Evolutionary conservation across 371 early-diverging fungal genomes (phyloP).

Genomic region (Mortierella sp.): DNA sequence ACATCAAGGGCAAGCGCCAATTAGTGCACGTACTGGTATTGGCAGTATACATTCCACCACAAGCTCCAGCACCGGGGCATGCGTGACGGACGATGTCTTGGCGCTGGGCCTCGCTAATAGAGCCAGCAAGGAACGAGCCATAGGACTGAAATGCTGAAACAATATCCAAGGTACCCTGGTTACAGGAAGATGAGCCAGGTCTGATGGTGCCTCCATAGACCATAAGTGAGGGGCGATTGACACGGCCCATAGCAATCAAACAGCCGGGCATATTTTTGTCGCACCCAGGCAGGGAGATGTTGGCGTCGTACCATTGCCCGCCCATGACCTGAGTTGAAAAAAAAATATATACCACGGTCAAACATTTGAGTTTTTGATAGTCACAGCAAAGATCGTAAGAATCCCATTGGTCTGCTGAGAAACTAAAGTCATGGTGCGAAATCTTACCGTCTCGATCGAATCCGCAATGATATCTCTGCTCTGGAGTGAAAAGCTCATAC

Average conservation of each 20-base stretch:
- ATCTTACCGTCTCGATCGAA: slow-evolving; percentile 93
- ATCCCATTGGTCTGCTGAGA: slow-evolving; percentile 4
- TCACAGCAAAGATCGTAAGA: slow-evolving; percentile 3
- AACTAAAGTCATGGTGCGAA: background rate
- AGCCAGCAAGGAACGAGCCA: slow-evolving; percentile 91
- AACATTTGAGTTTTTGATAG: background rate
- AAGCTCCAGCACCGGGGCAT: slow-evolving; percentile 97
- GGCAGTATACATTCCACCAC: slow-evolving; percentile 99
- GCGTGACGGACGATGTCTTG: slow-evolving; percentile 88
- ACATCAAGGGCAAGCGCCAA: background rate
- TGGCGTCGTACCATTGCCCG: slow-evolving; percentile 97
- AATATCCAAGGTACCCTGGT: slow-evolving; percentile 84
- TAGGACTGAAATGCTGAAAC: slow-evolving; percentile 97
- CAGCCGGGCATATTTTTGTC: slow-evolving; percentile 99
- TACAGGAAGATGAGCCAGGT: slow-evolving; percentile 77
- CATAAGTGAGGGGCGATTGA: slow-evolving; percentile 96
- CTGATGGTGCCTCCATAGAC: slow-evolving; percentile 94
- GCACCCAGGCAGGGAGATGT: slow-evolving; percentile 94
- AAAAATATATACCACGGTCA: background rate
- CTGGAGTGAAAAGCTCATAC: slow-evolving; percentile 97
- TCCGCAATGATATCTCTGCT: slow-evolving; percentile 98
- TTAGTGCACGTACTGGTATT: slow-evolving; percentile 82
- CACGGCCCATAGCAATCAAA: slow-evolving; percentile 94
- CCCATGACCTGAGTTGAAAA: slow-evolving; percentile 77
- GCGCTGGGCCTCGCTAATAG: slow-evolving; percentile 88